Evolutionary conservation across 2,329 filamentous ascomycete species (phyloP), one percentile per base, ranked within the genome.

Genomic region (Dendryphion nanum): DNA sequence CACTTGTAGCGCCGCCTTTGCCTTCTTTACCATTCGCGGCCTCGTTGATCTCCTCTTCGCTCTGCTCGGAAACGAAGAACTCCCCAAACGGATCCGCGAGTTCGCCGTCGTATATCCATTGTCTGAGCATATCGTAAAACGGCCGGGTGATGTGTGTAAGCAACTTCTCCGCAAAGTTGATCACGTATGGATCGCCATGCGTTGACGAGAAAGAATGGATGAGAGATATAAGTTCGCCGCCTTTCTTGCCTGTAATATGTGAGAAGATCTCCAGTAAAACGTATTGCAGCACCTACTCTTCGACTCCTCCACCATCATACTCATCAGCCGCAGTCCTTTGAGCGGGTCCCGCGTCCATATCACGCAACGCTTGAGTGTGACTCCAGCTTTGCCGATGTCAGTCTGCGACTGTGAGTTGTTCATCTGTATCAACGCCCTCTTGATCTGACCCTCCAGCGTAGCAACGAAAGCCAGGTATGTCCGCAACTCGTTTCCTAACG

Each of bases 71-170:
- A 15, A 98, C 90, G 55, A 98, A 97, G 67, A 98, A 98, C 59
- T 98, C 93, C 39, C 82, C 77, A 57, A 90, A 96, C 0, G 94
- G 93, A 65, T 98, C 93, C n/a, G 88, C 89, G 12, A 98, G 77
- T 71, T 98, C 94, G 44, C 93, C 93, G 57, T 98, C 91, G 59
- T 98, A 98, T 35, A 98, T 95, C 93, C 93, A 98, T 54, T 89
- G 86, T 38, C 89, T 82, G 37, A 98, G 74, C 72, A 98, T 96
- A 55, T 94, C 88, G 64, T 98, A 98, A 61, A 98, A 98, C 0
- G 94, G 94, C 13, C 86, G 78, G 2, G 93, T 96, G 37, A 98
- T 86, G 55, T 91, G 87, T 5, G 78, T 77, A 5, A 98, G 76
- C 18, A 98, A 75, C 17, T 91, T 82, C 64, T 97, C 91, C 0